Evolutionary conservation across 371 early-diverging fungal genomes (phyloP).

Genomic region (Cokeromyces recurvatus): DNA sequence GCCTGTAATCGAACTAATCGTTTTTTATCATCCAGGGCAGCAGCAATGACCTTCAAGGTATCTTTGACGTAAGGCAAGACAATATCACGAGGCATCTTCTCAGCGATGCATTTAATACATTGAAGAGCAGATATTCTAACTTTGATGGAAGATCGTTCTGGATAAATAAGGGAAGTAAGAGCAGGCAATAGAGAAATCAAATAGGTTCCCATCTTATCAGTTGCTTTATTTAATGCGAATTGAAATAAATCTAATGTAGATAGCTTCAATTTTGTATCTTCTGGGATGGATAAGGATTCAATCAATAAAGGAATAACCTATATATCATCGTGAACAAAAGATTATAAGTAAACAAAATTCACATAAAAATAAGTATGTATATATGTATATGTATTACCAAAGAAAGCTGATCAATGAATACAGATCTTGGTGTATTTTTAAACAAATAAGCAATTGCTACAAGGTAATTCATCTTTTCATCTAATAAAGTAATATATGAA

Average conservation of each 20-base stretch:
- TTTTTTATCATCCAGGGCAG: conserved; percentile 80
- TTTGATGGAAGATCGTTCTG: conserved; percentile 26
- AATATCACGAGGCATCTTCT: conserved; percentile 48
- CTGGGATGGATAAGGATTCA: conserved; percentile 54
- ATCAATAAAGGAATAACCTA: conserved; percentile 76
- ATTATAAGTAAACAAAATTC: neutral
- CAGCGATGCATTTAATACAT: conserved; percentile 65
- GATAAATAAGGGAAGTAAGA: conserved; percentile 32
- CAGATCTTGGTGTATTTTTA: conserved; percentile 72
- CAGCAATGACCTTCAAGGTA: conserved; percentile 57
- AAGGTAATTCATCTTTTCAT: conserved; percentile 60
- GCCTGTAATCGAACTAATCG: conserved; percentile 83
- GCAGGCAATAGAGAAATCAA: conserved; percentile 43
- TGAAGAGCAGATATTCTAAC: conserved; percentile 68
- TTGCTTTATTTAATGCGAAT: conserved; percentile 55
- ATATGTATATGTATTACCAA: conserved; percentile 56
- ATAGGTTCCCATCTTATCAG: conserved; percentile 53
- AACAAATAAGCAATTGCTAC: conserved; percentile 78
- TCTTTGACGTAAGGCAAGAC: conserved; percentile 54
- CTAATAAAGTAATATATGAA: conserved; percentile 13
- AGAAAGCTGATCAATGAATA: conserved; percentile 72
- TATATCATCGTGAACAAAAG: neutral
- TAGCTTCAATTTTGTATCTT: conserved; percentile 59
- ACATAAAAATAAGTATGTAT: neutral
- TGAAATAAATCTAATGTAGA: conserved; percentile 73